Evolutionary conservation across 1,139 yeast species (phyloP).

Genomic region (Protomyces inouyei): DNA sequence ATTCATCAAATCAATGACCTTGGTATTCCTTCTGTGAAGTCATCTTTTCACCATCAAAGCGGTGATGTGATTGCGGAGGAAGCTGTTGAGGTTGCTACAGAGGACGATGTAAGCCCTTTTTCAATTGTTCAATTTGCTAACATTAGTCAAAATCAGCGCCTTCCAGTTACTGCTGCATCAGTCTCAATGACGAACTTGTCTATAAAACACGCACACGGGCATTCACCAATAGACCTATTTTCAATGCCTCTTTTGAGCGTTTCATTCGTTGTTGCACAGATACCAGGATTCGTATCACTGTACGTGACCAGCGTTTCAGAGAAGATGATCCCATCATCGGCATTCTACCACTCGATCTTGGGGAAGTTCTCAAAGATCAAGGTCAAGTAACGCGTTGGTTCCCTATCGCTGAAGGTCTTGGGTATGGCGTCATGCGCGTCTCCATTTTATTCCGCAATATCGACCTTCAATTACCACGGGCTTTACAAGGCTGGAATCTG

Average conservation of each 20-base stretch:
- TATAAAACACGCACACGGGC: constrained; percentile 28
- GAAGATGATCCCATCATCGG: constrained; percentile 29
- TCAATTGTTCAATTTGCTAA: not conserved
- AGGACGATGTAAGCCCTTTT: constrained; percentile 3
- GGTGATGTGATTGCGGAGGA: constrained; percentile 17
- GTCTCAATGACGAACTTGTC: constrained; percentile 25
- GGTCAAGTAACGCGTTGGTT: constrained; percentile 28
- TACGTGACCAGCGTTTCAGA: constrained; percentile 25
- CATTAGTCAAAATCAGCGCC: constrained; percentile 16
- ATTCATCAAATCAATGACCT: constrained; percentile 27
- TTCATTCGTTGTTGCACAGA: constrained; percentile 21
- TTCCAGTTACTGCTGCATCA: constrained; percentile 26
- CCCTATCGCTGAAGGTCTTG: constrained; percentile 28
- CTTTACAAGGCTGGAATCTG: constrained; percentile 28
- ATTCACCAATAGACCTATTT: constrained; percentile 26
- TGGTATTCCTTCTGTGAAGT: constrained; percentile 5
- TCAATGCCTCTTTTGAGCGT: constrained; percentile 28
- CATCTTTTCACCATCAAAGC: not conserved
- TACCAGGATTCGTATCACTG: constrained; percentile 16
- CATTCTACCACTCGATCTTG: constrained; percentile 18
- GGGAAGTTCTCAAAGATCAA: constrained; percentile 8
- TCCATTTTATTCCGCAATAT: constrained; percentile 26
- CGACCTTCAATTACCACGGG: constrained; percentile 14
- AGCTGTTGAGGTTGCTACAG: constrained; percentile 20
- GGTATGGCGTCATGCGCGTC: constrained; percentile 24